phyloP scores from a whole-genome alignment of 306 rosid genomes.

The Ceratonia siliqua region DNA sequence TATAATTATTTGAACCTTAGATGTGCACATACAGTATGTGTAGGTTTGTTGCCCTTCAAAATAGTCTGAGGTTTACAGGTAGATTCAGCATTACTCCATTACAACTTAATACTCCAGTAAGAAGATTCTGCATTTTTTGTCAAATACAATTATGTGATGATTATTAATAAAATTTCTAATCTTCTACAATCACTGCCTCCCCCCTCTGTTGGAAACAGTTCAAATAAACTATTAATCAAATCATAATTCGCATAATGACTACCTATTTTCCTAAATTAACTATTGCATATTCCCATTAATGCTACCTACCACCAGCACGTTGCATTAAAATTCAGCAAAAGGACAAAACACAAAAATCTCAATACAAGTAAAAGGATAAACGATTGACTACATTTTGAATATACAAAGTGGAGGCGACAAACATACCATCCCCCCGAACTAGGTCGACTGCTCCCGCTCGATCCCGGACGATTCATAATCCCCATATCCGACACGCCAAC shows the following conservation, averaged over 20 bases:
- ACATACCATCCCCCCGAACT: constrained; percentile 56
- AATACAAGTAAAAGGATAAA: neutral
- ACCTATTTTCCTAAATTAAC: neutral
- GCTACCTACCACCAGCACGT: neutral
- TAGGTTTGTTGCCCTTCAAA: neutral
- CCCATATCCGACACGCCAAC: constrained; percentile 47
- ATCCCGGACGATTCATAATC: constrained; percentile 49
- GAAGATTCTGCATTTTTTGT: neutral
- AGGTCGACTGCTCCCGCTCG: constrained; percentile 48
- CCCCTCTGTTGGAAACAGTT: neutral
- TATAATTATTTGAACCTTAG: neutral
- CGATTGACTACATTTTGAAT: neutral
- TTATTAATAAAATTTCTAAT: neutral
- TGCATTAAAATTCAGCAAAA: constrained; percentile 8
- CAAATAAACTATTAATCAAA: neutral
- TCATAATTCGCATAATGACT: neutral
- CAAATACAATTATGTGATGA: neutral
- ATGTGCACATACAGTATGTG: neutral
- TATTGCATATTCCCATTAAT: neutral
- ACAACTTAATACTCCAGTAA: neutral
- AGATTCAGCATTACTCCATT: neutral
- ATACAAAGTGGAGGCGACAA: neutral
- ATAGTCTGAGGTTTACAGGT: neutral
- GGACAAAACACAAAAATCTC: constrained; percentile 2
- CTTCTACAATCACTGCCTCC: neutral